Percentiles rank a stretch among this genome's conserved stretches.
Conservation (phyloP, 305 asterid species). For the Solanum hybrid region DNA sequence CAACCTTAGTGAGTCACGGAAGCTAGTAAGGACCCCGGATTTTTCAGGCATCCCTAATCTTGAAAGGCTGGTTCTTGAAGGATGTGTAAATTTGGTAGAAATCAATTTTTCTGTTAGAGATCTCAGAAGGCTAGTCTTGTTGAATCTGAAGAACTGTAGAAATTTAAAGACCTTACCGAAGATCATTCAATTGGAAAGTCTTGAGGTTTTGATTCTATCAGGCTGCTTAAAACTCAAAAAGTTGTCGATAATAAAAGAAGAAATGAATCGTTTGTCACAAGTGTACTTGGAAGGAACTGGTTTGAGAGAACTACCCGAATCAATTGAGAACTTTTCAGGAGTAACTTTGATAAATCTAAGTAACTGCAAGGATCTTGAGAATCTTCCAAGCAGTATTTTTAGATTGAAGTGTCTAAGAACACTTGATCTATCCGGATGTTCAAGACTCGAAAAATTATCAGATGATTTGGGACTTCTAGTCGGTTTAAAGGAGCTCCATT, state of each 20-base stretch:
- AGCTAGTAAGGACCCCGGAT: not conserved
- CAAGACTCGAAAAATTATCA: not conserved
- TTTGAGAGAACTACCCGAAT: not conserved
- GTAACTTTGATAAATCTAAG: not conserved
- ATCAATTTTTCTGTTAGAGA: not conserved
- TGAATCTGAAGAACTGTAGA: not conserved
- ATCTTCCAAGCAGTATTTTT: not conserved
- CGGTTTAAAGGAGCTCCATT: not conserved
- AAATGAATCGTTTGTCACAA: not conserved
- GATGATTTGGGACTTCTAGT: not conserved
- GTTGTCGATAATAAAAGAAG: not conserved
- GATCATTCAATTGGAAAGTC: not conserved
- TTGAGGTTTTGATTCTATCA: not conserved
- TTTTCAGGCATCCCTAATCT: not conserved
- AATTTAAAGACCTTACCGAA: constrained; percentile 1
- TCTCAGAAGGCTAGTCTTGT: not conserved
- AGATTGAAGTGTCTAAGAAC: not conserved
- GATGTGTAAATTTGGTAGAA: not conserved
- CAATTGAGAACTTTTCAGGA: not conserved
- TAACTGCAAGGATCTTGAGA: not conserved
- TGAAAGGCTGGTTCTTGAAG: constrained; percentile 1
- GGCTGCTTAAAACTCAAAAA: not conserved
- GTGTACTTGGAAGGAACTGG: not conserved
- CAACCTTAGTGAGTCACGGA: not conserved
- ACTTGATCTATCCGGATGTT: not conserved